Base-by-base conservation (phyloP, 2,329 filamentous ascomycete species). In the Penicillium digitatum region DNA sequence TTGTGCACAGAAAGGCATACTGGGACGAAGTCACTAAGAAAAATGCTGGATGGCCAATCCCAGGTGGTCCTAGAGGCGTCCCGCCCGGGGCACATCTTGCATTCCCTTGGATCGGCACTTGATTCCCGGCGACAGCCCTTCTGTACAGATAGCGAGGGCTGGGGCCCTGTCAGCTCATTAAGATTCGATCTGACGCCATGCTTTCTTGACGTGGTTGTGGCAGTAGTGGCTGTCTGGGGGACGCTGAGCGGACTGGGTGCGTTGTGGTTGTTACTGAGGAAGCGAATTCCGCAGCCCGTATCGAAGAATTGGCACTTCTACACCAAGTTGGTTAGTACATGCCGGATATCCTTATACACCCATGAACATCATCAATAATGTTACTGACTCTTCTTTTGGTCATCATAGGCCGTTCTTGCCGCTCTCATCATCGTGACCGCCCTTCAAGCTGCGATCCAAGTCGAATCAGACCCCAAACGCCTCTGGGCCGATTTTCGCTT, bases 121-220 rank as follows among this genome's bases (percentile, higher is more conserved):
- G 62, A 65, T 56, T 57, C 58, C 34, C 63, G 65, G 40, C 64
- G 63, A 56, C 88, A 95, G 71, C 85, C 89, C 55, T 79, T 96
- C 73, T 97, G 93, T 76, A 85, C 88, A 72, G 94, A 96, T 75
- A 79, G 81, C 52, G 93, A 97, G 75, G 95, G 94, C 67, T 99
- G 94, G 94, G 95, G 95, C 1, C 94, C 94, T 22, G 71, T 99
- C 70, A 96, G 91, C 74, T 86, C 87, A 34, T 81, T 86, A 63
- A 83, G 93, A 72, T 96, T 90, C 74, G 94, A 99, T 76, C 91
- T 99, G 68, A 97, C 94, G 16, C 93, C 94, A 38, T 99, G 94
- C 78, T 99, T 99, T 71, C 86, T 97, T 66, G 95, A 99, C 72
- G 84, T 95, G 22, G 92, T 90, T 84, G 84, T 97, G 56, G 84